phyloP scores from a whole-genome alignment of 495 filamentous ascomycete genomes.

The Penicillium macrosclerotiorum region DNA sequence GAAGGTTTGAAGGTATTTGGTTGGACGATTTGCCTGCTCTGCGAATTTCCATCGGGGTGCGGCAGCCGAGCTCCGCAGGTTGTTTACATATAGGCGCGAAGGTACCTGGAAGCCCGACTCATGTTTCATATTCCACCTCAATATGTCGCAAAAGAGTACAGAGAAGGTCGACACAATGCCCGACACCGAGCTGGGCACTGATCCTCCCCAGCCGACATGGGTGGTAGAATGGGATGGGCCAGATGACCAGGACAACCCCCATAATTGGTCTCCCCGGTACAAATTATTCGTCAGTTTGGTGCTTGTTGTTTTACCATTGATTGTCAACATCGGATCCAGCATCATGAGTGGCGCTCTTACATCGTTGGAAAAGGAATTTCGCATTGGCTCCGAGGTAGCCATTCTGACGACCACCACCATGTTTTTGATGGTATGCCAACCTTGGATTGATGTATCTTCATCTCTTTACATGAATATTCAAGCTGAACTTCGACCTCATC shows the following conservation, averaged over 20 bases:
- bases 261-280: background rate
- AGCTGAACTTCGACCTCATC: background rate
- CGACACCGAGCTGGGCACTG: background rate
- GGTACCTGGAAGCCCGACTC: background rate
- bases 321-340: conserved; percentile 1
- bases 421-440: conserved; percentile 1
- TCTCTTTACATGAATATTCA: background rate
- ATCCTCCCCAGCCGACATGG: background rate
- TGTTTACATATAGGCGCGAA: background rate
- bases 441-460: background rate
- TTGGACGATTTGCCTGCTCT: background rate
- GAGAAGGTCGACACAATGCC: background rate
- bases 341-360: background rate
- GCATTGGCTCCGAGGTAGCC: background rate
- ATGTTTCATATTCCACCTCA: background rate
- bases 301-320: background rate
- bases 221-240: conserved; percentile 1
- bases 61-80: conserved; percentile 1
- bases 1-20: background rate
- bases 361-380: background rate
- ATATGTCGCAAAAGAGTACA: background rate
- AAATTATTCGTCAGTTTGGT: background rate
- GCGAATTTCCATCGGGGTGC: background rate
- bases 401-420: conserved; percentile 1
- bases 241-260: background rate